Conservation (phyloP, 352 stramenopile species). For the Globisporangium emineosum region DNA sequence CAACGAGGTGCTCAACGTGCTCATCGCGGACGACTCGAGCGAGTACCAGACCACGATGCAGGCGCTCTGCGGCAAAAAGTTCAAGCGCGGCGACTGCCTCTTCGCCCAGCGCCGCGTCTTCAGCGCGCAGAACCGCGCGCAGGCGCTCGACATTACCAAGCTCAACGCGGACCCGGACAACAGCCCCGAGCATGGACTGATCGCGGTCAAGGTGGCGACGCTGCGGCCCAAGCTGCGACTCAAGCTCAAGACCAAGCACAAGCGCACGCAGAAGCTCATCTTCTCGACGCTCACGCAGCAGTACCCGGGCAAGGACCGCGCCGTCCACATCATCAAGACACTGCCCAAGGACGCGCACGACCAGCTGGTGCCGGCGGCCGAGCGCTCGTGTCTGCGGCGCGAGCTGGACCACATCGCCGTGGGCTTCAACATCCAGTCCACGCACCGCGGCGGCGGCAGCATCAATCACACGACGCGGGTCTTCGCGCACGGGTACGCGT, state of each 20-base stretch:
- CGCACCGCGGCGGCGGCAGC: slow-evolving; percentile 25
- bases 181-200: slow-evolving; percentile 24
- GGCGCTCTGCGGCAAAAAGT: slow-evolving; percentile 42
- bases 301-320: slow-evolving; percentile 39
- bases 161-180: slow-evolving; percentile 3
- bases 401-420: slow-evolving; percentile 60
- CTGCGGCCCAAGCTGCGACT: slow-evolving; percentile 27
- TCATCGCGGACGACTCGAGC: slow-evolving; percentile 37
- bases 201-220: slow-evolving; percentile 35
- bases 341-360: slow-evolving; percentile 54
- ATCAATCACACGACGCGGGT: slow-evolving; percentile 38
- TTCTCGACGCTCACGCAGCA: slow-evolving; percentile 48
- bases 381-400: slow-evolving; percentile 47
- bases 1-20: slow-evolving; percentile 57
- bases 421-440: slow-evolving; percentile 59
- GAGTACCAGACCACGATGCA: slow-evolving; percentile 46
- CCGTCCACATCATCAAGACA: slow-evolving; percentile 62
- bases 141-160: slow-evolving; percentile 19
- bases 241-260: slow-evolving; percentile 32
- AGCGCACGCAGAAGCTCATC: slow-evolving; percentile 47
- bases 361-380: slow-evolving; percentile 39
- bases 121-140: slow-evolving; percentile 19
- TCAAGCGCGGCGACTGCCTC: slow-evolving; percentile 43
- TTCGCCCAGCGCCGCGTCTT: slow-evolving; percentile 42
- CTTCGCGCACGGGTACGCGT: slow-evolving; percentile 61